A percentile compares a stretch with the other conserved stretches of the same genome.
phyloP scores from a whole-genome alignment of 192 early-diverging fungal species.

The Glomus cerebriforme region DNA sequence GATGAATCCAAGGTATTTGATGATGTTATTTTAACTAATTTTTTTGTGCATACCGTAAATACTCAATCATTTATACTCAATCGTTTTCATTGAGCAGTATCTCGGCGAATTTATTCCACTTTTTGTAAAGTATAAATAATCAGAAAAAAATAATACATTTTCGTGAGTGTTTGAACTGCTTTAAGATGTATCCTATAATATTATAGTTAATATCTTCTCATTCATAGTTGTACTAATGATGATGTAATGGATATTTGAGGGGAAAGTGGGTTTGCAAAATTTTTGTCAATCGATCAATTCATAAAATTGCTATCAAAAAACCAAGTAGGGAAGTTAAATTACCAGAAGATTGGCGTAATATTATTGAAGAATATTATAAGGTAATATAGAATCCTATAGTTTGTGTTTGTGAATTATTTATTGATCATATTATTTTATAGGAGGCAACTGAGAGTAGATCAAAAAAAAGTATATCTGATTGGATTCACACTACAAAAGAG shows the following conservation, averaged over 20 bases:
- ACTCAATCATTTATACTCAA: constrained; percentile 21
- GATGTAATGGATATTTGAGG: constrained; percentile 31
- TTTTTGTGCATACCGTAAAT: constrained; percentile 1
- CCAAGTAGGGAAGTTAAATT: constrained; percentile 14
- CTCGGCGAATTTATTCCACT: constrained; percentile 18
- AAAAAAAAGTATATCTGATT: background rate
- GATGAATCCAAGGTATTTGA: constrained; percentile 26
- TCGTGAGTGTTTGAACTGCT: constrained; percentile 23
- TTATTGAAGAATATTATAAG: constrained; percentile 11
- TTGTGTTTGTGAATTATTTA: background rate
- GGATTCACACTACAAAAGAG: background rate
- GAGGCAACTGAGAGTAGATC: constrained; percentile 1
- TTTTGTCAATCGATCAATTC: background rate
- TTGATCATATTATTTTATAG: constrained; percentile 13
- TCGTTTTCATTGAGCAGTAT: constrained; percentile 25
- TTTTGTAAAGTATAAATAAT: constrained; percentile 23
- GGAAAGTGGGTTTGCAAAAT: too few relatives aligned
- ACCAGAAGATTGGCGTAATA: background rate
- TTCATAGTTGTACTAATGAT: constrained; percentile 20
- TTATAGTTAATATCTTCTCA: constrained; percentile 20
- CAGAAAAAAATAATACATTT: constrained; percentile 1
- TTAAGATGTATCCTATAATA: background rate
- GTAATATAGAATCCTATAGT: background rate
- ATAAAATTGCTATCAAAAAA: constrained; percentile 22
- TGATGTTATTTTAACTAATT: constrained; percentile 15